phyloP scores from a whole-genome alignment of 2,329 filamentous ascomycete species.

The Dactylella cylindrospora region DNA sequence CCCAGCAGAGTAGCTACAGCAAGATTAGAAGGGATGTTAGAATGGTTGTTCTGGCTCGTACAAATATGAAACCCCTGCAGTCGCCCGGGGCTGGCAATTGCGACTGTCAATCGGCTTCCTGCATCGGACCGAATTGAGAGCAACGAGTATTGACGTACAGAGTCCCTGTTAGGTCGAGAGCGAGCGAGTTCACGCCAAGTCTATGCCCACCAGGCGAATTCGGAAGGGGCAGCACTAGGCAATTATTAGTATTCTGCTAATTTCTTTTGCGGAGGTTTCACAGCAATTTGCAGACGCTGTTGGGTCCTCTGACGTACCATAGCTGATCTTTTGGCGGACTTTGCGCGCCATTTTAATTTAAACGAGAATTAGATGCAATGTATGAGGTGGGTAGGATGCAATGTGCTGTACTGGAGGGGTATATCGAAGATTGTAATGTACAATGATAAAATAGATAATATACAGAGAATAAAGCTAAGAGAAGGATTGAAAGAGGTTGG shows the following conservation, averaged over 20 bases:
- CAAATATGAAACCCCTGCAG: conserved; percentile 7
- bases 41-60: conserved; percentile 2
- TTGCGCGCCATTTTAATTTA: conserved; percentile 63
- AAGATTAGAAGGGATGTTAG: conserved; percentile 47
- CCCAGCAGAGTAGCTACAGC: conserved; percentile 82
- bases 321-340: conserved; percentile 69
- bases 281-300: conserved; percentile 20
- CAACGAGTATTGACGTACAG: conserved; percentile 64
- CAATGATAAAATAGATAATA: conserved; percentile 25
- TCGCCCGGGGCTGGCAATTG: conserved; percentile 37
- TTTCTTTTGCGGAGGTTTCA: conserved; percentile 15
- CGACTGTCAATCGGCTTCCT: neutral
- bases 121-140: neutral
- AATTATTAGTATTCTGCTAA: conserved; percentile 28
- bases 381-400: neutral
- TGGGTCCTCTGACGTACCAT: conserved; percentile 60
- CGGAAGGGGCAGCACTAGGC: conserved; percentile 68
- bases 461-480: no score
- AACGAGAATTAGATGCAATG: neutral
- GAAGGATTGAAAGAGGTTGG: no score
- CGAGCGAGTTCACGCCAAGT: conserved; percentile 91
- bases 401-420: conserved; percentile 11
- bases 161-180: conserved; percentile 82
- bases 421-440: conserved; percentile 12
- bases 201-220: conserved; percentile 80